phyloP scores from a whole-genome alignment of 2,329 filamentous ascomycete genomes.

The Talaromyces atroroseus region DNA sequence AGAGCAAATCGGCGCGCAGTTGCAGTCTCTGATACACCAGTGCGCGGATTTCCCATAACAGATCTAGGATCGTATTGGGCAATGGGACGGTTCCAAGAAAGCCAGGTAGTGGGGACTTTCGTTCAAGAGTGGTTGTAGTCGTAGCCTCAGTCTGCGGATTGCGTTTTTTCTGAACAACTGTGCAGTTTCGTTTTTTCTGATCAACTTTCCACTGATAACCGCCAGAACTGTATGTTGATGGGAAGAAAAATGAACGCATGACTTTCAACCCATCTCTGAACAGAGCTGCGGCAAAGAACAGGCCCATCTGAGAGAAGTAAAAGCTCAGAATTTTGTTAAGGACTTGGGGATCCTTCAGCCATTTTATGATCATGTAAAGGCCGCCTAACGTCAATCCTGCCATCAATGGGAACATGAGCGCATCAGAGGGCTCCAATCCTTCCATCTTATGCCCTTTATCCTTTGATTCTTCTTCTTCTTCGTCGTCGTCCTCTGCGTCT shows the following conservation, averaged over 20 bases:
- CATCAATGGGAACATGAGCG: constrained; percentile 74
- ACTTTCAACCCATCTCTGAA: constrained; percentile 67
- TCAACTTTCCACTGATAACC: constrained; percentile 47
- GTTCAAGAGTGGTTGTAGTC: constrained; percentile 18
- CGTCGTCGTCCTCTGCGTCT: constrained; percentile 22
- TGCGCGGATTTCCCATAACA: constrained; percentile 48
- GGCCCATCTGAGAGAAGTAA: constrained; percentile 75
- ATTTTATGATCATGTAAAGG: constrained; percentile 85
- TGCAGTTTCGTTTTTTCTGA: constrained; percentile 28
- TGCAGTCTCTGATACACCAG: constrained; percentile 47
- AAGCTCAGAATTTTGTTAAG: constrained; percentile 76
- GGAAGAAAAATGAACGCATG: constrained; percentile 64
- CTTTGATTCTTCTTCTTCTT: constrained; percentile 50
- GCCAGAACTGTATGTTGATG: constrained; percentile 57
- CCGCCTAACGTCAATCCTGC: constrained; percentile 66
- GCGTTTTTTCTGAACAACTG: constrained; percentile 14
- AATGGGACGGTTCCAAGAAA: constrained; percentile 45
- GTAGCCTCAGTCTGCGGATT: too few relatives aligned
- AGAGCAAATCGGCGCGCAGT: constrained; percentile 51
- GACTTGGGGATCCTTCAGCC: constrained; percentile 72
- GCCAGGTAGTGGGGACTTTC: constrained; percentile 49
- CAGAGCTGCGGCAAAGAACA: constrained; percentile 70
- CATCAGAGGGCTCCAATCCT: constrained; percentile 69
- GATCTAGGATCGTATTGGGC: constrained; percentile 25
- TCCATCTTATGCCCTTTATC: constrained; percentile 56